phyloP scores from a whole-genome alignment of 148 eudicot genomes.

The Selenicereus undatus region DNA sequence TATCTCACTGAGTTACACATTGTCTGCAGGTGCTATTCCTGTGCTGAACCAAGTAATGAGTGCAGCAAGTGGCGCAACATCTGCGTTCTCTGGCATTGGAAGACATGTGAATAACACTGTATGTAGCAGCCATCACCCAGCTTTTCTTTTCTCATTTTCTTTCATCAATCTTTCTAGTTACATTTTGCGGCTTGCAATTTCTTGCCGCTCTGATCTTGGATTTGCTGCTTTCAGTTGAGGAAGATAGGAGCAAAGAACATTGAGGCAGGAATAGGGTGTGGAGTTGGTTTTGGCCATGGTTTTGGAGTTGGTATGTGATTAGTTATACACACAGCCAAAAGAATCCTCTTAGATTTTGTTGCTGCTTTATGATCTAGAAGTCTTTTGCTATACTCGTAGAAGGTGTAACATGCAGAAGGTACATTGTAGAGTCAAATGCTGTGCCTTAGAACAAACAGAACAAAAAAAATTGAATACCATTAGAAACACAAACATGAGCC shows the following conservation, averaged over 20 bases:
- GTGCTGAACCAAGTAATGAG: slow-evolving; percentile 72
- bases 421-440: background rate
- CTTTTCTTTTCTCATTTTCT: background rate
- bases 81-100: slow-evolving; percentile 75
- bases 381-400: background rate
- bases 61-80: slow-evolving; percentile 96
- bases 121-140: slow-evolving; percentile 31
- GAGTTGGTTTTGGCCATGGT: slow-evolving; percentile 98
- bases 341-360: slow-evolving; percentile 9
- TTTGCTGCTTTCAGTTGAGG: slow-evolving; percentile 47
- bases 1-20: background rate
- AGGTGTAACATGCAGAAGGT: background rate
- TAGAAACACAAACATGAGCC: background rate
- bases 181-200: background rate
- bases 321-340: background rate
- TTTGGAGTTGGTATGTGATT: slow-evolving; percentile 80
- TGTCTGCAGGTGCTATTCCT: slow-evolving; percentile 79
- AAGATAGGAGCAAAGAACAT: slow-evolving; percentile 80
- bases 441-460: background rate
- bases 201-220: background rate
- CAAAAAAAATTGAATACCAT: background rate
- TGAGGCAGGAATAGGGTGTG: slow-evolving; percentile 92
- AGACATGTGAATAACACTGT: slow-evolving; percentile 74
- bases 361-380: slow-evolving; percentile 2
- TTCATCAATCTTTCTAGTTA: background rate